phyloP scores from a whole-genome alignment of 73 alveolate species.

The Symbiodinium natans region DNA sequence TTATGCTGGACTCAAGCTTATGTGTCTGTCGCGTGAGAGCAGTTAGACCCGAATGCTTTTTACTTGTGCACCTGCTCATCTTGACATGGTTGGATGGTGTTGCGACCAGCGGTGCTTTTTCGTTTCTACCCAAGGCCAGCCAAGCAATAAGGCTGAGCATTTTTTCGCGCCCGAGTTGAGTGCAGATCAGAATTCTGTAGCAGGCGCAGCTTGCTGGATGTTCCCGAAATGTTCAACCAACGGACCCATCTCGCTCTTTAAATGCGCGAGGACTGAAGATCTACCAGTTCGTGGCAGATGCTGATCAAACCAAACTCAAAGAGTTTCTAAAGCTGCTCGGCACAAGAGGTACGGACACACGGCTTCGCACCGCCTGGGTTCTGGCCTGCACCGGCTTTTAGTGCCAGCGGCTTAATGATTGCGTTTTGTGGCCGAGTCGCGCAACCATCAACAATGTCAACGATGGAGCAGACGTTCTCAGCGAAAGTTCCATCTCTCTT shows the following conservation, averaged over 20 bases:
- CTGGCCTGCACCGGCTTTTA: no score
- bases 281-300: constrained; percentile 72
- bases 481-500: constrained; percentile 66
- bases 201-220: background rate
- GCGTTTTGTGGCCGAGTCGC: constrained; percentile 50
- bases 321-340: constrained; percentile 53
- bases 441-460: constrained; percentile 4
- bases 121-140: constrained; percentile 21
- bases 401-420: no score
- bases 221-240: no score
- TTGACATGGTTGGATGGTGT: background rate
- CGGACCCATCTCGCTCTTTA: no score
- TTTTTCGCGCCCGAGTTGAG: constrained; percentile 25
- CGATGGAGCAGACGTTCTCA: constrained; percentile 14
- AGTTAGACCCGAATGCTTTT: background rate
- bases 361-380: no score
- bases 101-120: no score
- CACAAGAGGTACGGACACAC: background rate
- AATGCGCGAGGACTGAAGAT: constrained; percentile 60
- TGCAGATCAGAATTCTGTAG: background rate
- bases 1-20: constrained; percentile 47
- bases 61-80: no score
- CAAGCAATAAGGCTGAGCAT: constrained; percentile 89
- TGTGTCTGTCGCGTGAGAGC: constrained; percentile 18
- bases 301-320: constrained; percentile 51